phyloP scores from a whole-genome alignment of 169 alveolate genomes.

The Cryptosporidium tyzzeri region DNA sequence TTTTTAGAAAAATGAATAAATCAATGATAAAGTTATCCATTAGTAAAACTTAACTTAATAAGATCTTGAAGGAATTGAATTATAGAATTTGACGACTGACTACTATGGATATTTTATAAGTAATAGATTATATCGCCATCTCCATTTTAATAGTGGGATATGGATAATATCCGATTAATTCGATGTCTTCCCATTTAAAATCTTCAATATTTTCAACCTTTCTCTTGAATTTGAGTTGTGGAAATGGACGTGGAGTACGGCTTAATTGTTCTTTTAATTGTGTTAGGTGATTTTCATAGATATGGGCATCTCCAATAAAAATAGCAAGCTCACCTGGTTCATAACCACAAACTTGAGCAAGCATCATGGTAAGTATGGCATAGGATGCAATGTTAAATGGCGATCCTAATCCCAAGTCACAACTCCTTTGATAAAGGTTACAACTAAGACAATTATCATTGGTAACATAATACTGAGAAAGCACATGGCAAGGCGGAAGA shows the following conservation, averaged over 20 bases:
- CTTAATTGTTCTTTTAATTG: constrained; percentile 90
- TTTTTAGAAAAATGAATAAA: too few relatives aligned
- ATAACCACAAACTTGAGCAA: constrained; percentile 93
- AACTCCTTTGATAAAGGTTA: constrained; percentile 95
- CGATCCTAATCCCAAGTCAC: constrained; percentile 98
- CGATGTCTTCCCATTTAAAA: constrained; percentile 90
- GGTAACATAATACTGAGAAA: constrained; percentile 94
- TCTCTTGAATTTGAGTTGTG: constrained; percentile 91
- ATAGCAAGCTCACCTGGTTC: constrained; percentile 94
- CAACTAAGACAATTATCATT: constrained; percentile 92
- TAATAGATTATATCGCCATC: constrained; percentile 87
- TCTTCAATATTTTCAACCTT: constrained; percentile 88
- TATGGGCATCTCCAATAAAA: constrained; percentile 96
- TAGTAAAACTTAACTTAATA: neutral
- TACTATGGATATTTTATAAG: neutral
- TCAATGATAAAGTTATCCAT: neutral
- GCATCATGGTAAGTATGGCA: constrained; percentile 94
- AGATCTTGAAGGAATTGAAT: neutral
- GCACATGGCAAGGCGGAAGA: constrained; percentile 98
- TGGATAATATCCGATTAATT: constrained; percentile 90
- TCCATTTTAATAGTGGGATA: constrained; percentile 91
- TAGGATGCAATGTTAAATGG: constrained; percentile 99
- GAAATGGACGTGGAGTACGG: constrained; percentile 97
- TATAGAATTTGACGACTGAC: neutral
- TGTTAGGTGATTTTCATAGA: constrained; percentile 94